These are phyloP conservation scores for Russula vinacea DNA, from an alignment of 768 basidiomycete species.

Conservation along the genomic window DNA sequence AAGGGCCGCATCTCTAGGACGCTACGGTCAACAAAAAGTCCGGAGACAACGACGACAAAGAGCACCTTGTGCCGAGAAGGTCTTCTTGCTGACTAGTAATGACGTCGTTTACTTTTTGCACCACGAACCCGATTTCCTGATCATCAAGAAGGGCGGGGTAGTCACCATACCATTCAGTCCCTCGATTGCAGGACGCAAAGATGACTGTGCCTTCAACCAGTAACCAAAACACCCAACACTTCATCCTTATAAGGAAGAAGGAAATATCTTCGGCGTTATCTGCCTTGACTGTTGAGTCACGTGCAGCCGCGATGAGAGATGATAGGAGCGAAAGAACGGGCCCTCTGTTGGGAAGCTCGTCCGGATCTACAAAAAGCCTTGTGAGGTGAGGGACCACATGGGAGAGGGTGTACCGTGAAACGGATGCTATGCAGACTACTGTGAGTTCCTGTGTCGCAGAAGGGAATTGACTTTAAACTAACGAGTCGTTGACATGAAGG, in stretches of 20 bases:
- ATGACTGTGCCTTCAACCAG: constrained; percentile 53
- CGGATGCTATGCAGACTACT: constrained; percentile 48
- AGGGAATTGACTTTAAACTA: constrained; percentile 36
- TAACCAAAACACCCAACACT: constrained; percentile 60
- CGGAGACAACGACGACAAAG: neutral
- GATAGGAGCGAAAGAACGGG: constrained; percentile 65
- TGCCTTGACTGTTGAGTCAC: constrained; percentile 40
- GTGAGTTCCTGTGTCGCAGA: neutral
- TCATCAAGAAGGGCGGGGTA: constrained; percentile 60
- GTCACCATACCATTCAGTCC: constrained; percentile 66
- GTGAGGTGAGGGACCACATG: constrained; percentile 75
- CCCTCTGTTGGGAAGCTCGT: constrained; percentile 62
- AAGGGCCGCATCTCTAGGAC: constrained; percentile 54
- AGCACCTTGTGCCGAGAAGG: constrained; percentile 47
- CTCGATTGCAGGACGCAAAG: constrained; percentile 58
- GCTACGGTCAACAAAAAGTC: neutral
- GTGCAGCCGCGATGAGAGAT: constrained; percentile 56
- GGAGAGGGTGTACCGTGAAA: constrained; percentile 63
- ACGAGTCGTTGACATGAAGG: constrained; percentile 78
- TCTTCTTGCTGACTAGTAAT: constrained; percentile 49
- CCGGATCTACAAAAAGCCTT: constrained; percentile 67
- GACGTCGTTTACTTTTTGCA: constrained; percentile 71
- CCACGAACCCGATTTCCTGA: constrained; percentile 75
- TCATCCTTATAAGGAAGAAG: constrained; percentile 71
- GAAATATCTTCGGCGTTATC: constrained; percentile 2